These are phyloP conservation scores for Penicillium nordicum DNA, from an alignment of 2,329 filamentous ascomycete genomes.

Conservation along the genomic window DNA sequence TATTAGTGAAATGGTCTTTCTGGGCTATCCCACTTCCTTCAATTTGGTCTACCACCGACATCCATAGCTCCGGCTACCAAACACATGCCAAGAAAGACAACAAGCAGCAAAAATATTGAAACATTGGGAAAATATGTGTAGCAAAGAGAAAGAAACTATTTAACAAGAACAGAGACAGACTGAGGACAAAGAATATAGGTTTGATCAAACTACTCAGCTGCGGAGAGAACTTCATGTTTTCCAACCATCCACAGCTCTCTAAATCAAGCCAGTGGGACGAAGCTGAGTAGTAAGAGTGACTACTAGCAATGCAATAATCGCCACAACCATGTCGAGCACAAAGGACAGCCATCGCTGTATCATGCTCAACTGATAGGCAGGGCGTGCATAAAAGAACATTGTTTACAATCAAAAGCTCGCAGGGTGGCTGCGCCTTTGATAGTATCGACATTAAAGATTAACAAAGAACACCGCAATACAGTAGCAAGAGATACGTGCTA, in stretches of 20 bases:
- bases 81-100: not conserved
- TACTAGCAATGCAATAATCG: not conserved
- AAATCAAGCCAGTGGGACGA: not conserved
- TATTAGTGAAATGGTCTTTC: not conserved
- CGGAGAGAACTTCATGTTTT: not conserved
- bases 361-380: not conserved
- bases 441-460: not conserved
- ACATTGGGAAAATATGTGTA: not conserved
- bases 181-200: not conserved
- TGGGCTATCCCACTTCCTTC: not conserved
- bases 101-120: not conserved
- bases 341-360: not conserved
- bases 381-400: not conserved
- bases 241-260: not conserved
- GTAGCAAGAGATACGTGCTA: not conserved
- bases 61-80: not conserved
- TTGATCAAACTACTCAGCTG: not conserved
- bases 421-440: not conserved
- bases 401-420: not conserved
- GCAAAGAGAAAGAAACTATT: not conserved
- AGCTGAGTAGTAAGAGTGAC: not conserved
- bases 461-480: not conserved
- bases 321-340: not conserved
- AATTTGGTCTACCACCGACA: not conserved
- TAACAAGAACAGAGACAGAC: not conserved